Base-by-base conservation (phyloP, 306 rosid species). In the Cucumis cinereus region DNA sequence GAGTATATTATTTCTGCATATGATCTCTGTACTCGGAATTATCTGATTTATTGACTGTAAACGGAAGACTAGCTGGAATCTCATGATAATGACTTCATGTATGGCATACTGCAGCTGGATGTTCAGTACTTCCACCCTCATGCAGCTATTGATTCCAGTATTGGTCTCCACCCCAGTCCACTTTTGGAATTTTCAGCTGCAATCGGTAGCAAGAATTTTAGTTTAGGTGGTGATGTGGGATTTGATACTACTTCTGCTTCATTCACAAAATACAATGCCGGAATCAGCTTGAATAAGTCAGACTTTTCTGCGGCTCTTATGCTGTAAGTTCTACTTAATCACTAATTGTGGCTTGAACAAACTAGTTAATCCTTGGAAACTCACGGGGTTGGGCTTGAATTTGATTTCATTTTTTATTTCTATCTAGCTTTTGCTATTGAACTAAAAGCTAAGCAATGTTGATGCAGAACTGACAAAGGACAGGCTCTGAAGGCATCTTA, bases 211-310 rank as follows among this genome's bases (percentile, higher is more conserved):
- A 89, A 85, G 81, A 96, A 91, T 79, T 76, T 90, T 71, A 87
- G 90, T 82, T 74, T 90, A 85, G 98, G 98, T 41, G 98, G 86
- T 73, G 98, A 91, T 86, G 86, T 90, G 81, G 92, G 96, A 82
- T 93, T 93, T 87, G 91, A 90, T 81, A 93, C 97, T 6, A 85
- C 90, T 77, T 89, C 93, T 84, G 89, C 96, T 76, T 91, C 93
- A 30, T 93, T 93, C 86, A 87, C 89, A 76, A 93, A 89, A 84
- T 93, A 85, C 82, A 87, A 85, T 84, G 88, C 96, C 66, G 97
- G 96, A 77, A 77, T 93, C 83, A 84, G 90, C 86, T 90, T 86
- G 86, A 91, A 90, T 77, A 87, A 85, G 82, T 90, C 88, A 17
- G 96, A 93, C 84, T 90, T 80, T 75, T 90, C 96, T 76, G 92